phyloP scores from a whole-genome alignment of 2,329 filamentous ascomycete species.

The Coleophoma cylindrospora region DNA sequence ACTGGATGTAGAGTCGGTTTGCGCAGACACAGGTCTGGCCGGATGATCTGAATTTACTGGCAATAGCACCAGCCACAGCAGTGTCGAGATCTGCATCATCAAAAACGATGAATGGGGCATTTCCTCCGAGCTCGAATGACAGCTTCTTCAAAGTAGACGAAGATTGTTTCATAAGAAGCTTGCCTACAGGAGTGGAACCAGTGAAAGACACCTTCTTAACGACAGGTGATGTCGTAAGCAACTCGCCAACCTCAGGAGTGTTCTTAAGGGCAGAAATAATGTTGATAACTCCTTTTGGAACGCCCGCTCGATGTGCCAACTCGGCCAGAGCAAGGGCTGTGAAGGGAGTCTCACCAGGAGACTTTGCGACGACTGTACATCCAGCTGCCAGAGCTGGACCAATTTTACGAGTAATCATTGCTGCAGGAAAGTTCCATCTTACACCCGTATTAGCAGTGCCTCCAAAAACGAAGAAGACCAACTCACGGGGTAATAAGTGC shows the following conservation, averaged over 20 bases:
- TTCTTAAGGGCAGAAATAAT: slow-evolving; percentile 76
- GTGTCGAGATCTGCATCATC: slow-evolving; percentile 87
- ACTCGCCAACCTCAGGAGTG: slow-evolving; percentile 72
- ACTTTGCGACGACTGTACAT: slow-evolving; percentile 90
- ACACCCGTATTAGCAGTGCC: too few relatives aligned
- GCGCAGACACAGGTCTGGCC: slow-evolving; percentile 95
- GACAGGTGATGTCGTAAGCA: slow-evolving; percentile 69
- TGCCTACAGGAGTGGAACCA: slow-evolving; percentile 66
- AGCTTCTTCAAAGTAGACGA: slow-evolving; percentile 74
- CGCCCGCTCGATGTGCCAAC: slow-evolving; percentile 78
- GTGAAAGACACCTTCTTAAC: slow-evolving; percentile 94
- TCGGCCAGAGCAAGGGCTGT: slow-evolving; percentile 85
- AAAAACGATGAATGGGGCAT: slow-evolving; percentile 95
- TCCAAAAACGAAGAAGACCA: too few relatives aligned
- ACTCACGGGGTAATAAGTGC: slow-evolving; percentile 68
- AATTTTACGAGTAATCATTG: slow-evolving; percentile 69
- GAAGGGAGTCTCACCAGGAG: slow-evolving; percentile 87
- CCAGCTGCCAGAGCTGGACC: slow-evolving; percentile 83
- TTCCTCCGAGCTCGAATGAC: slow-evolving; percentile 89
- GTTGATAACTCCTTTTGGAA: slow-evolving; percentile 88
- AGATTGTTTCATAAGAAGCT: slow-evolving; percentile 84
- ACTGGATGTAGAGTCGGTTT: slow-evolving; percentile 78
- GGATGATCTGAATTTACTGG: slow-evolving; percentile 88
- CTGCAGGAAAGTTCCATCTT: slow-evolving; percentile 79
- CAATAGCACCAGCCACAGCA: slow-evolving; percentile 77